Evolutionary conservation across 2,329 filamentous ascomycete species (phyloP).

Genomic region (Nakataea oryzae): DNA sequence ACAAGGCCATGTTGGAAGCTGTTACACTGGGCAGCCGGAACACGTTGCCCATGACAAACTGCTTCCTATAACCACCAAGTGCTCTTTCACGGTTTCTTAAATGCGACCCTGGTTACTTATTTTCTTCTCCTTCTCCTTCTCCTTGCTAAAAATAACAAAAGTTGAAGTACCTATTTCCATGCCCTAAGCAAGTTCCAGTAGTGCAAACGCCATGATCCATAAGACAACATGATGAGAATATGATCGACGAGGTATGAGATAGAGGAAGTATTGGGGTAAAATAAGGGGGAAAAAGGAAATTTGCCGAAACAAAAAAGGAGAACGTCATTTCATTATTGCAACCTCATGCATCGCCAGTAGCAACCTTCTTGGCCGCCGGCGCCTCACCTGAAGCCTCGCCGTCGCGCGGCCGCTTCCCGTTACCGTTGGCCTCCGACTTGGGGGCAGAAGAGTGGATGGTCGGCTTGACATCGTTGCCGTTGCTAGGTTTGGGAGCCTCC

Average conservation of each 20-base stretch:
- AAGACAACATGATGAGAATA: not conserved
- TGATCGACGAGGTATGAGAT: not conserved
- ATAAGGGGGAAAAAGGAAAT: not conserved
- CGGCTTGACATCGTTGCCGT: conserved; percentile 24
- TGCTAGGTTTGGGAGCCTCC: conserved; percentile 2
- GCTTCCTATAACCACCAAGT: not conserved
- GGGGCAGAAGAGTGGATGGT: conserved; percentile 31
- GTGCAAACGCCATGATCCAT: conserved; percentile 1
- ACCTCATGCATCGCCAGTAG: conserved; percentile 20
- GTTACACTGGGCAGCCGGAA: too few relatives aligned
- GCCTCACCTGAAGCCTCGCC: conserved; percentile 28
- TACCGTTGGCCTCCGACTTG: conserved; percentile 16
- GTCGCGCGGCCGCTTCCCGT: conserved; percentile 45
- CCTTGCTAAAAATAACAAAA: not conserved
- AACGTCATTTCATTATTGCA: not conserved
- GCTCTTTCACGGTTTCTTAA: too few relatives aligned
- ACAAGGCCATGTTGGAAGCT: too few relatives aligned
- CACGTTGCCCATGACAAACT: not conserved
- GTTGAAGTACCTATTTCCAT: not conserved
- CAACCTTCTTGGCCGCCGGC: conserved; percentile 52
- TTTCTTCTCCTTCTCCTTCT: not conserved
- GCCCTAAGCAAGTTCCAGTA: not conserved
- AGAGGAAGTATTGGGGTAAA: not conserved
- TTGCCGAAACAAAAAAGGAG: not conserved
- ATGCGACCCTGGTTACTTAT: not conserved